phyloP scores from a whole-genome alignment of 768 basidiomycete species.

The Cyclocybe cylindracea region DNA sequence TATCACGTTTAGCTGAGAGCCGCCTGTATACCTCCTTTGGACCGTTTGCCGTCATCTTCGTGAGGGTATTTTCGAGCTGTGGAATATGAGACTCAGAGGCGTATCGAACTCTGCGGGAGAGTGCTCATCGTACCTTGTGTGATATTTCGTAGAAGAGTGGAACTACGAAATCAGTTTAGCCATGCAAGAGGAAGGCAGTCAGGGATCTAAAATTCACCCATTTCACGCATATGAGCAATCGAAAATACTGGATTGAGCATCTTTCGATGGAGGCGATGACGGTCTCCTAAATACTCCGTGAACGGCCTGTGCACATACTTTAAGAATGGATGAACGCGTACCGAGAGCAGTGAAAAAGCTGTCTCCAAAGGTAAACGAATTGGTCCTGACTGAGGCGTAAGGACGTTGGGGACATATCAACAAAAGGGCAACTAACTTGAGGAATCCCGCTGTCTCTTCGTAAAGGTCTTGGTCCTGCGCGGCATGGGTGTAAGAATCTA shows the following conservation, averaged over 20 bases:
- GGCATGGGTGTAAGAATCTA: too few relatives aligned
- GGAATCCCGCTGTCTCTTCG: constrained; percentile 27
- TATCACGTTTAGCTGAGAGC: background rate
- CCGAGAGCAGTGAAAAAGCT: constrained; percentile 25
- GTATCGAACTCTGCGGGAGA: too few relatives aligned
- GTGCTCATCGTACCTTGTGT: background rate
- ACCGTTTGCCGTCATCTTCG: constrained; percentile 26
- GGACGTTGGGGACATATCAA: background rate
- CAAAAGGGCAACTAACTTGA: constrained; percentile 18
- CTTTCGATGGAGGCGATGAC: constrained; percentile 43
- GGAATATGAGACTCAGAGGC: too few relatives aligned
- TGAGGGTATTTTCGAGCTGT: constrained; percentile 29
- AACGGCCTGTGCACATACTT: too few relatives aligned
- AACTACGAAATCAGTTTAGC: constrained; percentile 16
- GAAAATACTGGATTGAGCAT: constrained; percentile 49
- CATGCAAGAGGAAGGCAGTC: background rate
- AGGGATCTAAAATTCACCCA: constrained; percentile 15
- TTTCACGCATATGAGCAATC: constrained; percentile 37
- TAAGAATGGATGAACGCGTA: background rate
- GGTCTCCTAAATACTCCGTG: constrained; percentile 29
- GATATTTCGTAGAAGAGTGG: constrained; percentile 35
- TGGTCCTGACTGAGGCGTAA: constrained; percentile 4
- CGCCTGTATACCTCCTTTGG: constrained; percentile 26
- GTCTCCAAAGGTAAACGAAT: constrained; percentile 20
- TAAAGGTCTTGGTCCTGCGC: constrained; percentile 30